Evolutionary conservation across 139 green algal genomes (phyloP).

Genomic region (Chlamydomonas incerta): DNA sequence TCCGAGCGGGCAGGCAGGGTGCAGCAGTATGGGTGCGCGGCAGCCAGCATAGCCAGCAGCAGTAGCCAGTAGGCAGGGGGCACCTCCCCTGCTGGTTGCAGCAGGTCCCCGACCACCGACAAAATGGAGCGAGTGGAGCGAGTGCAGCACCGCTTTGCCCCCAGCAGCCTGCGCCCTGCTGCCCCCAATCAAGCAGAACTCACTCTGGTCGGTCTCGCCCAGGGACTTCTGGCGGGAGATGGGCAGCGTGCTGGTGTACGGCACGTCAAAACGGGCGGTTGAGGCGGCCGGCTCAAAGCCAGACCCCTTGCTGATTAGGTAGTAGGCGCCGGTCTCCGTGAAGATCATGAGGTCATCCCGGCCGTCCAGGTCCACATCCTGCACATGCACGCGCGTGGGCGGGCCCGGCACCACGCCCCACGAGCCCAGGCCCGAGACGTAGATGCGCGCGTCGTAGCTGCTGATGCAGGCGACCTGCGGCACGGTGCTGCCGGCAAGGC

Average conservation of each 20-base stretch:
- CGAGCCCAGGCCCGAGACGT: not conserved
- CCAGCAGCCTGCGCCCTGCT: too few species aligned
- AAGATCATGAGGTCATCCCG: not conserved
- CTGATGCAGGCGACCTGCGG: not conserved
- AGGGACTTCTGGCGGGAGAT: not conserved
- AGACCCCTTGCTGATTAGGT: not conserved
- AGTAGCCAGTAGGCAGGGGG: too few species aligned
- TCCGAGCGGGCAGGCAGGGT: too few species aligned
- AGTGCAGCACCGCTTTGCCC: too few species aligned
- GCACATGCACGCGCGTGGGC: not conserved
- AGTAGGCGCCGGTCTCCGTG: not conserved
- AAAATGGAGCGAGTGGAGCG: too few species aligned
- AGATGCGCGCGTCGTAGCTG: not conserved
- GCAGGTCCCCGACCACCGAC: too few species aligned
- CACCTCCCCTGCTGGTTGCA: too few species aligned
- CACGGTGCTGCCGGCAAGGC: too few species aligned
- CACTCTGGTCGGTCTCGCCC: not conserved
- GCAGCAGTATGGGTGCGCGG: too few species aligned
- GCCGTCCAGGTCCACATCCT: not conserved
- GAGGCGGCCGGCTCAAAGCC: not conserved
- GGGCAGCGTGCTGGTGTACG: not conserved
- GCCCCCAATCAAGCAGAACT: too few species aligned
- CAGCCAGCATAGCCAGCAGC: too few species aligned
- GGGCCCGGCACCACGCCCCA: not conserved
- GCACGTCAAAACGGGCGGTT: not conserved